These are phyloP conservation scores for Prunus campanulata DNA, from an alignment of 306 rosid genomes.

Conservation along the genomic window DNA sequence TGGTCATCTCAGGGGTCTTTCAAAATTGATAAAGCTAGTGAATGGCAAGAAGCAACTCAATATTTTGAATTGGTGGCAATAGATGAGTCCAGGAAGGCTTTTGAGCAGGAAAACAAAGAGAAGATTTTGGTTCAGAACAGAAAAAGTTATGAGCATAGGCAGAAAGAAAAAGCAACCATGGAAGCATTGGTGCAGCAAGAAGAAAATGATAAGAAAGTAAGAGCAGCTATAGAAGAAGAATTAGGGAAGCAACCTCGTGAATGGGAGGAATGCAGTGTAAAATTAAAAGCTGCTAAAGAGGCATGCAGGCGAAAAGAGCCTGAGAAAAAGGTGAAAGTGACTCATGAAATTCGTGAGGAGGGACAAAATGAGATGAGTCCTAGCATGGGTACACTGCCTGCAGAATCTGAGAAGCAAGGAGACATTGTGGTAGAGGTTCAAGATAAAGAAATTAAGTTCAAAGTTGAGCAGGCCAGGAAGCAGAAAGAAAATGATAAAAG, in stretches of 20 bases:
- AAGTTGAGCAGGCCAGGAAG: slow-evolving; percentile 38
- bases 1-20: slow-evolving; percentile 52
- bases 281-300: slow-evolving; percentile 40
- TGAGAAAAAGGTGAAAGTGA: slow-evolving; percentile 40
- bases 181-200: slow-evolving; percentile 37
- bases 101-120: slow-evolving; percentile 36
- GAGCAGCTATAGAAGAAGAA: slow-evolving; percentile 30
- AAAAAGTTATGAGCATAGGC: slow-evolving; percentile 28
- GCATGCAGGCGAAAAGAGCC: slow-evolving; percentile 34
- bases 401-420: slow-evolving; percentile 33
- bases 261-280: slow-evolving; percentile 38
- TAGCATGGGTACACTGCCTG: slow-evolving; percentile 24
- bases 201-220: slow-evolving; percentile 14
- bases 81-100: slow-evolving; percentile 47
- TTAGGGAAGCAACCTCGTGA: slow-evolving; percentile 37
- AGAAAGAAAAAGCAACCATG: slow-evolving; percentile 33
- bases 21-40: slow-evolving; percentile 45
- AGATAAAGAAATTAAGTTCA: slow-evolving; percentile 30
- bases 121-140: slow-evolving; percentile 36
- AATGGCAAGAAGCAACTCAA: slow-evolving; percentile 76
- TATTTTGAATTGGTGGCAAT: slow-evolving; percentile 80
- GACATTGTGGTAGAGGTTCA: slow-evolving; percentile 29
- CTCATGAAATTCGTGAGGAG: slow-evolving; percentile 29
- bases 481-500: slow-evolving; percentile 23
- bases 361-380: slow-evolving; percentile 37